phyloP scores from a whole-genome alignment of 805 yeast species.

The Yarrowia bubula region DNA sequence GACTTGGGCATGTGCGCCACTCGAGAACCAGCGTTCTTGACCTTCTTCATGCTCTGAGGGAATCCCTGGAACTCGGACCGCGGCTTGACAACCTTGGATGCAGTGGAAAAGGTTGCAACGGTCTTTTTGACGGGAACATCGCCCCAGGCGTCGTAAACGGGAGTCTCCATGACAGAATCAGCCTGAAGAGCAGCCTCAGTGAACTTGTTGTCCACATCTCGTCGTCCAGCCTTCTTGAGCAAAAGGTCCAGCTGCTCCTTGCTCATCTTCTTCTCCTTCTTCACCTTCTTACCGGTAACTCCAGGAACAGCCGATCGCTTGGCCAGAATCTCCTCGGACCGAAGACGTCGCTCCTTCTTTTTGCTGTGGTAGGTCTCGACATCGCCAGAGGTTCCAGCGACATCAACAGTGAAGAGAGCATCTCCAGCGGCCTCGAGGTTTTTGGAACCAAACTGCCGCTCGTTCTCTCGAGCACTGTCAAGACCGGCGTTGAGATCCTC shows the following conservation, averaged over 20 bases:
- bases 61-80: conserved; percentile 17
- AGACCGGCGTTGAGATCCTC: conserved; percentile 72
- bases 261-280: conserved; percentile 49
- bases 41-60: neutral
- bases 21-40: conserved; percentile 2
- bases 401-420: conserved; percentile 64
- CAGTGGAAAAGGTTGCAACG: neutral
- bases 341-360: conserved; percentile 47
- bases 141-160: conserved; percentile 72
- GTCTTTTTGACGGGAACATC: conserved; percentile 28
- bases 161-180: conserved; percentile 60
- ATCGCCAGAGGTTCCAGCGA: conserved; percentile 51
- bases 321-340: conserved; percentile 68
- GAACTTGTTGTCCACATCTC: conserved; percentile 50
- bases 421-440: conserved; percentile 42
- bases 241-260: conserved; percentile 62
- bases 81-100: conserved; percentile 10
- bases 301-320: conserved; percentile 77
- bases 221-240: conserved; percentile 75
- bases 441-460: conserved; percentile 39
- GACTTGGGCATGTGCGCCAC: conserved; percentile 3
- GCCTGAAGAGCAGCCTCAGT: conserved; percentile 54
- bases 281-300: conserved; percentile 41
- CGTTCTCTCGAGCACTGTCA: conserved; percentile 65
- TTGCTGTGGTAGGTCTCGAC: conserved; percentile 33